Conservation (phyloP, 495 filamentous ascomycete species). For the Annulohypoxylon bovei region DNA sequence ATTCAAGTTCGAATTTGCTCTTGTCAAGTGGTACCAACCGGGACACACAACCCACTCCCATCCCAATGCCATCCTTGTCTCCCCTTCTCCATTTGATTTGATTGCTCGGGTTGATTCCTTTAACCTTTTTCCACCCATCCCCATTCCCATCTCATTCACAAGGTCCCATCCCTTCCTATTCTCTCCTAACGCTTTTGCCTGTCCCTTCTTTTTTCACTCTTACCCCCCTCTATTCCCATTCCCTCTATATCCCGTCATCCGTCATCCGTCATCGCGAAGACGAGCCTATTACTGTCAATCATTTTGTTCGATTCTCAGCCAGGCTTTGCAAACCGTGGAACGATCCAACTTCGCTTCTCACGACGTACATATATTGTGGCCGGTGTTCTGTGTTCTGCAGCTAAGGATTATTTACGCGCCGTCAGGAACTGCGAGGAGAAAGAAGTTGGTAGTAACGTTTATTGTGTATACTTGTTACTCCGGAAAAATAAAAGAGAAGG, state of each 20-base stretch:
- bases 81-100: conserved; percentile 5
- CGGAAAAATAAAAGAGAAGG: conserved; percentile 23
- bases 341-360: conserved; percentile 46
- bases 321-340: conserved; percentile 43
- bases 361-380: conserved; percentile 37
- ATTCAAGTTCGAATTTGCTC: conserved; percentile 15
- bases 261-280: conserved; percentile 33
- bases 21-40: conserved; percentile 16
- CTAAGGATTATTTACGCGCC: conserved; percentile 27
- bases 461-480: conserved; percentile 5
- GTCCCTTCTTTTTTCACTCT: conserved; percentile 26
- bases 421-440: conserved; percentile 44
- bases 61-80: conserved; percentile 10
- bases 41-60: conserved; percentile 38
- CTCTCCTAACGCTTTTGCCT: conserved; percentile 24
- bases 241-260: conserved; percentile 23
- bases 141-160: conserved; percentile 40
- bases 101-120: neutral
- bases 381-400: conserved; percentile 36
- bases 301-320: conserved; percentile 45
- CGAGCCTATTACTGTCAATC: conserved; percentile 49
- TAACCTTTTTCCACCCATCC: conserved; percentile 35
- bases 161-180: conserved; percentile 48
- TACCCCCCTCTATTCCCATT: conserved; percentile 34
- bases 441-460: neutral